Conservation (phyloP, 1,139 yeast genomes). For the Debaryomyces singareniensis region DNA sequence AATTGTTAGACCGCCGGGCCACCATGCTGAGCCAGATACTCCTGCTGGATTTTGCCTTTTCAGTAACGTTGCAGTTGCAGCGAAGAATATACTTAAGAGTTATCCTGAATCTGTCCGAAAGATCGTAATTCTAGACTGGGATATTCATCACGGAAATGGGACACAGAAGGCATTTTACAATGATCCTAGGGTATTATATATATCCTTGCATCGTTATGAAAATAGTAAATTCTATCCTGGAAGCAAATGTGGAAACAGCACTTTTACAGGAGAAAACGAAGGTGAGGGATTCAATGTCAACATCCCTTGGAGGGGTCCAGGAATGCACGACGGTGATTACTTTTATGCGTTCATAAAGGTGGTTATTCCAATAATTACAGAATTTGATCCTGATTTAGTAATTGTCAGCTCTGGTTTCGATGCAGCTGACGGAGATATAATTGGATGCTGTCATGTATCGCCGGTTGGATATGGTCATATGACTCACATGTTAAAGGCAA, state of each 20-base stretch:
- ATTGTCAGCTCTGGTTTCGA: conserved; percentile 95
- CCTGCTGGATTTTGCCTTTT: conserved; percentile 97
- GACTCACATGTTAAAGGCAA: conserved; percentile 84
- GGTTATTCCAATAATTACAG: conserved; percentile 84
- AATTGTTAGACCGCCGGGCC: conserved; percentile 97
- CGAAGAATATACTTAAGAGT: conserved; percentile 70
- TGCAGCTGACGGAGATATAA: conserved; percentile 97
- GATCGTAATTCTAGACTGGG: conserved; percentile 92
- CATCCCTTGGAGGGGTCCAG: conserved; percentile 91
- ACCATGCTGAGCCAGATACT: conserved; percentile 95
- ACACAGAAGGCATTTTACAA: conserved; percentile 88
- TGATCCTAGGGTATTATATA: conserved; percentile 85
- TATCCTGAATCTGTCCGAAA: conserved; percentile 86
- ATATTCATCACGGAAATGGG: conserved; percentile 97
- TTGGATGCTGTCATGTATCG: conserved; percentile 95
- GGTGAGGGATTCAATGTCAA: conserved; percentile 88
- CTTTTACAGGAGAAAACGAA: conserved; percentile 74
- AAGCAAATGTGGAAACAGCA: conserved; percentile 70
- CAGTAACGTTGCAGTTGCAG: conserved; percentile 96
- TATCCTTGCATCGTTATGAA: conserved; percentile 89
- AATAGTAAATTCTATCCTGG: conserved; percentile 94
- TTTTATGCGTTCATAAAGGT: conserved; percentile 84
- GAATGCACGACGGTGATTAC: conserved; percentile 95
- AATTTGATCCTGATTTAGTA: conserved; percentile 88
- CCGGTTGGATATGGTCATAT: conserved; percentile 96